phyloP scores from a whole-genome alignment of 2,329 filamentous ascomycete genomes.

The Fusarium sp. region DNA sequence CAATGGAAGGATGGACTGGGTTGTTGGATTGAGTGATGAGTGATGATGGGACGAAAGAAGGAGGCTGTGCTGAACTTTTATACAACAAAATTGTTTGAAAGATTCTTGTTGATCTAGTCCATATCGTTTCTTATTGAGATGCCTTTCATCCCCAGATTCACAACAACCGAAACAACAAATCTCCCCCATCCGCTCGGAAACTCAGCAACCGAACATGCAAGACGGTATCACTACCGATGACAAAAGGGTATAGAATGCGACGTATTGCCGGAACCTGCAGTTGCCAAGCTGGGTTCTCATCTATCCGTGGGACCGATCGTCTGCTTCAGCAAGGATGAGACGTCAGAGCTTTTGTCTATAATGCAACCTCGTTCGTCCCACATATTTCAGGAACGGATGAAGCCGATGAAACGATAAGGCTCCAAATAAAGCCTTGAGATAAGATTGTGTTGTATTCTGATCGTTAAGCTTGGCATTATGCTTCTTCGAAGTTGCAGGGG shows the following conservation, averaged over 20 bases:
- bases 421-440: background rate
- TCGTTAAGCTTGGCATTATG: constrained; percentile 29
- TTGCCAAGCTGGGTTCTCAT: constrained; percentile 23
- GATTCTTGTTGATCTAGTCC: background rate
- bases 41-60: background rate
- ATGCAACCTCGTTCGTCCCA: background rate
- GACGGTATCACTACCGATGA: background rate
- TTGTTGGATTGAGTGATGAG: constrained; percentile 8
- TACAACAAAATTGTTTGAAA: background rate
- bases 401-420: background rate
- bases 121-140: constrained; percentile 6
- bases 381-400: background rate
- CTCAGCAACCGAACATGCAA: constrained; percentile 5
- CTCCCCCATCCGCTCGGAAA: constrained; percentile 31
- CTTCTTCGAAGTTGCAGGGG: constrained; percentile 24
- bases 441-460: background rate
- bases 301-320: constrained; percentile 6
- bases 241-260: constrained; percentile 2
- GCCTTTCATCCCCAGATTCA: constrained; percentile 13
- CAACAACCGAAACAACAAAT: background rate
- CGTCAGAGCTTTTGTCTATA: constrained; percentile 6
- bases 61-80: constrained; percentile 15
- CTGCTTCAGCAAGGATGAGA: constrained; percentile 7
- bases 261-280: background rate
- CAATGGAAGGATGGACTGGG: constrained; percentile 21